Base-by-base conservation (phyloP, 106 monocot genomes). In the Acorus gramineus region DNA sequence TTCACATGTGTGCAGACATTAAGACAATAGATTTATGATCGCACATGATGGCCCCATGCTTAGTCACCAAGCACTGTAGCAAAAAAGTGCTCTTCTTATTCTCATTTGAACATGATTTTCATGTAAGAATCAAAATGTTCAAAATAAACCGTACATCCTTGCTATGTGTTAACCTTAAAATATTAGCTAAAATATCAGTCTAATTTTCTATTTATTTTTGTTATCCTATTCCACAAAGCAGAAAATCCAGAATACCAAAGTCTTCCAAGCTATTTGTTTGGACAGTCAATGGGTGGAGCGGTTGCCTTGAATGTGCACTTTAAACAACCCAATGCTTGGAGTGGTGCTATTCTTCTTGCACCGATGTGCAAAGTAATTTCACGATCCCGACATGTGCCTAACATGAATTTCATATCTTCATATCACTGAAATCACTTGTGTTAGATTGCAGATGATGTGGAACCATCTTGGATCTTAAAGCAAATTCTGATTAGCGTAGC, bases 201-300 rank as follows among this genome's bases (percentile, higher is more conserved):
- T 57, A 7, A 55, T 50, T 44, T 71, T 53, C 7, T 28, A 49
- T 71, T 8, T 73, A 5, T 49, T 71, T 78, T 67, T 62, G 44
- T 28, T 28, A 28, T 28, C 28, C 28, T 28, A 28, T 28, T 28
- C 28, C 28, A 28, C 28, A 44, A 42, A 44, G 48, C 65, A 96
- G 95, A 80, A 72, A 85, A 80, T 50, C 76, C 80, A 11, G 86
- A 90, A 52, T 87, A 85, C 56, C 58, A 77, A 72, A 64, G 71
- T 13, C 73, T 90, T n/a, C 95, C 95, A 47, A 77, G 78, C 62
- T 96, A 90, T 68, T 61, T 96, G 10, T 87, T 96, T 82, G 95
- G 95, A 7, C 90, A 90, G 76, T 90, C 95, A 11, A 78, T 96
- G 90, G 95, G 95, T 62, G 95, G 90, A 57, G 95, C 95, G 61